Evolutionary conservation across 306 rosid species (phyloP), one percentile per base, ranked within the genome.

Genomic region (Sicyos baderoa): DNA sequence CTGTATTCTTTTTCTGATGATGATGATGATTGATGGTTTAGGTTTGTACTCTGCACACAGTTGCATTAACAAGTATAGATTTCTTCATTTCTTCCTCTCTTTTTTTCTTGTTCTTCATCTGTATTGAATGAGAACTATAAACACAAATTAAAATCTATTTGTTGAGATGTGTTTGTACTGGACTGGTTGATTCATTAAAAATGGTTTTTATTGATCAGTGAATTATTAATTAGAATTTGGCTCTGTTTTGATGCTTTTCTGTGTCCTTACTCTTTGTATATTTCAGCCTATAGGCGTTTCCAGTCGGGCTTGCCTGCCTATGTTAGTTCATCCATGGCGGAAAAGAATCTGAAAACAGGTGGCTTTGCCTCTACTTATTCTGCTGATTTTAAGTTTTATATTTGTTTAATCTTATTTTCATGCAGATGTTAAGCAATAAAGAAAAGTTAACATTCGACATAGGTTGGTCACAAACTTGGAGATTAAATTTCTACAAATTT

Each of bases 61-160:
- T 67, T 49, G 35, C 72, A 67, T 67, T 67, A 67, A 67, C 72
- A 48, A 67, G 54, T 67, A 67, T 67, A 67, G 57, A 47, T 48
- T 67, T 25, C 57, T 65, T 64, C 16, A 17, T 62, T 40, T 63
- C 51, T 42, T 61, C 12, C n/a, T n/a, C n/a, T n/a, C 15, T 58
- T 4, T 15, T n/a, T 6, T 35, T 35, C 15, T 35, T 60, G 2
- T 9, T 61, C 49, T 1, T 61, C 22, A 44, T 25, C 13, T 67
- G 72, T 67, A 67, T 67, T 25, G 72, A 59, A 59, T 59, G 47
- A 16, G 7, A 67, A 67, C 72, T 47, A 67, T 25, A 67, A 22
- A 67, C 48, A 61, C 40, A 60, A 32, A 35, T 42, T 35, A 37
- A 44, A 18, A 44, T 13, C 70, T 64, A n/a, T 18, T 21, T 21